Base-by-base conservation (phyloP, 768 basidiomycete genomes). In the Mycena olivaceomarginata region DNA sequence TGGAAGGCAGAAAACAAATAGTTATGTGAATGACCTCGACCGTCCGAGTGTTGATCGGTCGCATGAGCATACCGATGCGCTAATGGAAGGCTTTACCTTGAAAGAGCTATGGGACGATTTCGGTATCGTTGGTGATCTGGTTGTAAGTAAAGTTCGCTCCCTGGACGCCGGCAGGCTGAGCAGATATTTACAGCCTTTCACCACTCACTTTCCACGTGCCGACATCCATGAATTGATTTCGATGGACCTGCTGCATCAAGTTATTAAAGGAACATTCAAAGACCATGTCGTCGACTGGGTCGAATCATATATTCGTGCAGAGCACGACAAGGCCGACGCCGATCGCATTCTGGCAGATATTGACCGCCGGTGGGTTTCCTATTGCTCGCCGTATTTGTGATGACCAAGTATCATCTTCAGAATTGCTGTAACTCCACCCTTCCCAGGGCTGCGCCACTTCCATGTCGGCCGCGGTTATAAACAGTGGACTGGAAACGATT, bases 31-130 rank as follows among this genome's bases (percentile, higher is more conserved):
- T 3, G 67, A 72, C 41, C 72, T 72, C 16, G 73, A 75, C 43
- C 15, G 22, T 6, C 25, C 45, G 2, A 64, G 74, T 25, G 60
- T 20, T 7, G 62, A 56, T 1, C 72, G 76, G 12, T 78, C 45
- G 20, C 77, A 69, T 4, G 80, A 77, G n/a, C 82, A 83, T 31
- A 80, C 78, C 4, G 78, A 82, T 0, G 65, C 57, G 5, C 59
- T 83, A 7, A 25, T 81, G 2, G 65, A 82, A 10, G 70, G 39
- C 0, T 71, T 9, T 2, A 69, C 60, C 2, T 20, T 77, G 37
- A 73, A 74, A 22, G 72, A 77, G 72, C 72, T 86, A 1, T 86
- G 84, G 83, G 76, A 81, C 40, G 60, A 79, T 1, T 84, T 76
- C 16, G 76, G 85, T 0, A 53, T 84, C 11, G 70, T 80, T 16